Evolutionary conservation across 2,329 filamentous ascomycete species (phyloP), one percentile per base, ranked within the genome.

Genomic region (Monosporascus sp.): DNA sequence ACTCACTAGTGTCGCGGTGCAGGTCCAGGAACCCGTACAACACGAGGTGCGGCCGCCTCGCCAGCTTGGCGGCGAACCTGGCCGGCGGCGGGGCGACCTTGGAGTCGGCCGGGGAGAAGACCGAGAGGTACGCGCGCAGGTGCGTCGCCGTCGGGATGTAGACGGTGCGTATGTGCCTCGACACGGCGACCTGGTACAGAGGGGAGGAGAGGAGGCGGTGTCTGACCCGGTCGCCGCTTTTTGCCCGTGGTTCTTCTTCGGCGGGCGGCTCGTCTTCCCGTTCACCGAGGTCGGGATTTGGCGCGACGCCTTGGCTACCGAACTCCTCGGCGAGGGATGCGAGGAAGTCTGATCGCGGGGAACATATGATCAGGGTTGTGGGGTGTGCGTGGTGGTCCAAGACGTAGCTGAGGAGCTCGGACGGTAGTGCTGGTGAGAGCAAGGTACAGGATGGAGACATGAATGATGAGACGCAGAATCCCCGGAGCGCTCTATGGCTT

Each of bases 81-180:
- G 56, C 7, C 14, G 74, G 73, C 2, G 77, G 77, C 2, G 71
- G 54, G 0, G 69, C 55, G 0, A 74, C 61, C 17, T 60, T 67
- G 8, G 74, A 72, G 52, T 72, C 66, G 1, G 61, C 58, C 2
- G 68, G 57, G 18, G 71, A 71, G 54, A 82, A 79, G 50, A 82
- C 77, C 43, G 87, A 77, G 18, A 97, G 77, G 63, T 87, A 89
- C 37, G 89, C 89, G 51, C 90, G 86, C 7, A 96, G 80, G 67
- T 89, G 85, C 22, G 88, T 84, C 51, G 94, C 79, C 2, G 87
- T 90, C 0, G 89, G 84, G 51, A 84, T 81, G 70, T 95, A 97
- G 37, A 82, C 73, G 8, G 92, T 70, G 51, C 81, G 82, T 57
- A 95, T 79, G 62, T 86, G 83, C 31, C 83, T 81, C 7, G 89